Conservation (phyloP, 1,139 yeast genomes). For the Blastobotrys raffinosifermentans region DNA sequence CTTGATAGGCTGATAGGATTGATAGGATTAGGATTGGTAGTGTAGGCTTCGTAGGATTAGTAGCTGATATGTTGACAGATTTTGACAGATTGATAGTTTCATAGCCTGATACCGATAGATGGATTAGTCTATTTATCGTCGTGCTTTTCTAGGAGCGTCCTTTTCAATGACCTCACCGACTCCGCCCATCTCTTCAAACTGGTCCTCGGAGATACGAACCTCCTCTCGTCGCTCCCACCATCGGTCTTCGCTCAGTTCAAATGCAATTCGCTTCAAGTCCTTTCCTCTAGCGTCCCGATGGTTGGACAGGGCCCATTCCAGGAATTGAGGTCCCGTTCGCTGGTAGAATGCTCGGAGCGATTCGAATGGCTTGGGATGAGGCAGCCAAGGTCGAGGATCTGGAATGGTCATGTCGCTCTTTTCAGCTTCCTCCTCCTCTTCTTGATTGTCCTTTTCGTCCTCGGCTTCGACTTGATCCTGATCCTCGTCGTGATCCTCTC, state of each 20-base stretch:
- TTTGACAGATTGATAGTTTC: too few relatives aligned
- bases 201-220: conserved; percentile 81
- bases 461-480: conserved; percentile 46
- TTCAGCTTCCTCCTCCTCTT: conserved; percentile 52
- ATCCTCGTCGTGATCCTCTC: conserved; percentile 47
- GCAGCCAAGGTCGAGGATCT: conserved; percentile 92
- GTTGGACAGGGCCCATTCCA: conserved; percentile 82
- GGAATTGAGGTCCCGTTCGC: conserved; percentile 78
- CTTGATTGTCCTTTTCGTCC: conserved; percentile 55
- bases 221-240: conserved; percentile 99
- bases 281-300: conserved; percentile 87
- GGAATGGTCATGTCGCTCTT: conserved; percentile 54
- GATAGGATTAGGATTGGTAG: too few relatives aligned
- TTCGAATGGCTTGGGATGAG: conserved; percentile 97
- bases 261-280: conserved; percentile 80
- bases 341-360: conserved; percentile 73
- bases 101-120: too few relatives aligned
- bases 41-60: too few relatives aligned
- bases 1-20: too few relatives aligned
- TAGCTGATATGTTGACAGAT: too few relatives aligned
- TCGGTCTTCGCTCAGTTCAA: conserved; percentile 86
- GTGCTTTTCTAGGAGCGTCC: conserved; percentile 39
- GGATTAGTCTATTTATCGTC: too few relatives aligned
- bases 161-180: conserved; percentile 85
- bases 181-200: conserved; percentile 84